Base-by-base conservation (phyloP, 2,329 filamentous ascomycete genomes). In the Zymoseptoria ardabiliae region DNA sequence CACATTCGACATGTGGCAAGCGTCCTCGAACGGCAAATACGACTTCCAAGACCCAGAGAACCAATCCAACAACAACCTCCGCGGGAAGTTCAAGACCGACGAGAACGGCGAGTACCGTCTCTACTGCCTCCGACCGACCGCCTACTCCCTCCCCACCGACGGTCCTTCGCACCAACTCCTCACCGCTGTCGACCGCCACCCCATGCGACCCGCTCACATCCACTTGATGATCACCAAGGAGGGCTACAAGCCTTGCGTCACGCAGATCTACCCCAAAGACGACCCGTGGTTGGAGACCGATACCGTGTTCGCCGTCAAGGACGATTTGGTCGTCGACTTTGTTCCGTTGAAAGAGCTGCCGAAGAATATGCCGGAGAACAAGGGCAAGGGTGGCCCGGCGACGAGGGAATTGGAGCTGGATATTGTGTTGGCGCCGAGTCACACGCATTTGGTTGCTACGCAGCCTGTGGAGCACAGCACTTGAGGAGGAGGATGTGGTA, bases 1-100 rank as follows among this genome's bases (percentile, higher is more conserved):
- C 66, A 85, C 89, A 64, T 84, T 91, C 68, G 88, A 91, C 71
- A 87, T 90, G 78, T 91, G 88, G 88, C 86, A 91, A 72, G 87
- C 88, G 55, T 87, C 83, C 65, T 79, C 85, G 73, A 90, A 90
- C 76, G 87, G 87, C 73, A 85, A 86, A 72, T 90, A 90, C 78
- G 70, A 72, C 59, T 72, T 88, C 80, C 86, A 89, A 74, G 88
- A 90, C 73, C 86, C 86, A 0, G 81, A 85, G 58, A 85, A 84
- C 76, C 87, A 90, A 78, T 76, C 77, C 54, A 83, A 84, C 71
- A 88, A 90, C 81, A 91, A 91, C 79, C 80, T 90, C 50, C 83
- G 88, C 50, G 88, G 88, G 72, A 90, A 90, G 78, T 90, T 90
- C 79, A 82, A 81, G 67, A 83, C 85, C 64, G 82, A 89, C 73